Conservation (phyloP, 2,329 filamentous ascomycete genomes). For the Ceratocystiopsis minuta region DNA sequence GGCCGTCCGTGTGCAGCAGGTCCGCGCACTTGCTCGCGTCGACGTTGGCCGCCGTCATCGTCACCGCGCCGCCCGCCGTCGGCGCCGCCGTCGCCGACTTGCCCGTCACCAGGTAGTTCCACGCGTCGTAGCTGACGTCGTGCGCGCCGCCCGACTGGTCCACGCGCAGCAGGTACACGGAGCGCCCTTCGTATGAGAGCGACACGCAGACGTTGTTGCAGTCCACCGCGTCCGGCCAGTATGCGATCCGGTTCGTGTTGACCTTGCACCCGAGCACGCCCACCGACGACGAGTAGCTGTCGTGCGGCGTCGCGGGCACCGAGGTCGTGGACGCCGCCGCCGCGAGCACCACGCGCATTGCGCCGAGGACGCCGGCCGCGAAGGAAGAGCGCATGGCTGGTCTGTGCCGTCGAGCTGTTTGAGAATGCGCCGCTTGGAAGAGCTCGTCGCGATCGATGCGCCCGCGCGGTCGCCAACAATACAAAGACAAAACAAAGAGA, state of each 20-base stretch:
- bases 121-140: constrained; percentile 42
- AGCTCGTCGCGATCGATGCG: constrained; percentile 21
- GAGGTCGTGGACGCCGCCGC: constrained; percentile 3
- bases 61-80: constrained; percentile 26
- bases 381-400: background rate
- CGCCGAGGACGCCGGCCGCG: no score
- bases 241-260: constrained; percentile 39
- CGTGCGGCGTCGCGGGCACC: constrained; percentile 34
- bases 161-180: constrained; percentile 36
- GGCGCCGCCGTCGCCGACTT: constrained; percentile 27
- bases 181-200: constrained; percentile 27
- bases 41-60: constrained; percentile 28
- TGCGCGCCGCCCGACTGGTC: constrained; percentile 36
- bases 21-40: constrained; percentile 26
- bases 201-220: constrained; percentile 39
- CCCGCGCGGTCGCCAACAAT: no score
- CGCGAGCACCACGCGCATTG: background rate
- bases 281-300: constrained; percentile 33
- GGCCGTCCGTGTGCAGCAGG: constrained; percentile 25
- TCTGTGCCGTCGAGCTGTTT: background rate
- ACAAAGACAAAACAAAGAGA: no score
- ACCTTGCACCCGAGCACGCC: constrained; percentile 41
- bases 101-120: constrained; percentile 34
- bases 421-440: no score
- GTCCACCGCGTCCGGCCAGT: constrained; percentile 33